A percentile compares a stretch with the other conserved stretches of the same genome.
Evolutionary conservation across 495 filamentous ascomycete genomes (phyloP).

Genomic region (Aspergillus sparsus): DNA sequence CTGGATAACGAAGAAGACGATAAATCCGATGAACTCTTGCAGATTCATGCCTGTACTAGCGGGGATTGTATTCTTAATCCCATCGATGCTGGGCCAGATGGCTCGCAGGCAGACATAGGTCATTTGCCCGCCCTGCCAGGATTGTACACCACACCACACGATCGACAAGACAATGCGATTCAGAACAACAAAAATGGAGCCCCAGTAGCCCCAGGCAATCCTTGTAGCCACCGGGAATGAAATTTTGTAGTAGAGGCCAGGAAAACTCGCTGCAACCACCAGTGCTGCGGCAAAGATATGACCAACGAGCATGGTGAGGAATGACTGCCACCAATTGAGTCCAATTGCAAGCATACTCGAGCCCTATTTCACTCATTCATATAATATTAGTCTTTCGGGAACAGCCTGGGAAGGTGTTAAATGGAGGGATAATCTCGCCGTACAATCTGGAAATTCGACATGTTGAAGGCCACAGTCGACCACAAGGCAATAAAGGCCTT

Average conservation of each 20-base stretch:
- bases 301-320: background rate
- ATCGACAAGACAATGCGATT: constrained; percentile 5
- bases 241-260: background rate
- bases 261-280: background rate
- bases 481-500: background rate
- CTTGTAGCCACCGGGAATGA: constrained; percentile 1
- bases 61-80: constrained; percentile 4
- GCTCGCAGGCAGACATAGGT: background rate
- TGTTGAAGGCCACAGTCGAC: background rate
- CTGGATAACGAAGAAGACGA: constrained; percentile 1
- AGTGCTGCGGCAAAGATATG: background rate
- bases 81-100: constrained; percentile 1
- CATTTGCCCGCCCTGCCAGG: constrained; percentile 1
- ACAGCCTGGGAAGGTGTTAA: background rate
- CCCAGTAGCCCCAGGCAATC: constrained; percentile 3
- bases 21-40: constrained; percentile 1
- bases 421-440: background rate
- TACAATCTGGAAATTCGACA: background rate
- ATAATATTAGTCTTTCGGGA: background rate
- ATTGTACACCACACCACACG: constrained; percentile 7
- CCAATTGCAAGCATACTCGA: background rate
- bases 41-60: background rate
- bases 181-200: constrained; percentile 2
- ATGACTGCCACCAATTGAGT: background rate
- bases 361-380: background rate